Conservation (phyloP, 2,329 filamentous ascomycete species). For the Talaromyces sp. region DNA sequence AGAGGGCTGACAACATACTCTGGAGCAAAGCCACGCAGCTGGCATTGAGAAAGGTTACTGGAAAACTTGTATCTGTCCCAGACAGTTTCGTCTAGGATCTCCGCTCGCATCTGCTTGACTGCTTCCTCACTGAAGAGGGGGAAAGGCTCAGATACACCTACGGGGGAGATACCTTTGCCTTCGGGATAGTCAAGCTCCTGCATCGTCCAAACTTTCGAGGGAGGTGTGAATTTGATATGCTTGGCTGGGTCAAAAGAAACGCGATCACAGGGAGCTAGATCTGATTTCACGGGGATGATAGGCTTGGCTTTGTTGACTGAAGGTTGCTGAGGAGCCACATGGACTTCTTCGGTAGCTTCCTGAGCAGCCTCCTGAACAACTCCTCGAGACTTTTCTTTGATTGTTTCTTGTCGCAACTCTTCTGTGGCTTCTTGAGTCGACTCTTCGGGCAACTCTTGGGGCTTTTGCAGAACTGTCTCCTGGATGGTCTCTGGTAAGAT, state of each 20-base stretch:
- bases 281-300: constrained; percentile 30
- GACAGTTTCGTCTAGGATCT: constrained; percentile 59
- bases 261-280: constrained; percentile 19
- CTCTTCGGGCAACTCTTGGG: neutral
- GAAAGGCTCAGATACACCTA: constrained; percentile 65
- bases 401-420: neutral
- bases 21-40: constrained; percentile 54
- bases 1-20: constrained; percentile 45
- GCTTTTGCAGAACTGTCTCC: neutral
- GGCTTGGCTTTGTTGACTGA: constrained; percentile 27
- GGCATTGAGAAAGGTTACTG: constrained; percentile 57
- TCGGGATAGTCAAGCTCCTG: constrained; percentile 57
- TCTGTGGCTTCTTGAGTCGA: neutral
- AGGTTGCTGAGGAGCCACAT: constrained; percentile 18
- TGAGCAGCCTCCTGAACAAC: neutral
- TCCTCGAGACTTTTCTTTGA: neutral
- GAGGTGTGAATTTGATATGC: constrained; percentile 54
- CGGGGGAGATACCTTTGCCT: constrained; percentile 57
- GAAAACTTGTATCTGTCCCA: constrained; percentile 56
- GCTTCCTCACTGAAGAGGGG: constrained; percentile 61
- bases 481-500: neutral
- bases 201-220: constrained; percentile 57
- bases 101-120: constrained; percentile 58
- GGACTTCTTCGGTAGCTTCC: neutral
- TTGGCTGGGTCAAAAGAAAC: constrained; percentile 52